Evolutionary conservation across 2,329 filamentous ascomycete genomes (phyloP), one percentile per base, ranked within the genome.

Genomic region (Colletotrichum incanum): DNA sequence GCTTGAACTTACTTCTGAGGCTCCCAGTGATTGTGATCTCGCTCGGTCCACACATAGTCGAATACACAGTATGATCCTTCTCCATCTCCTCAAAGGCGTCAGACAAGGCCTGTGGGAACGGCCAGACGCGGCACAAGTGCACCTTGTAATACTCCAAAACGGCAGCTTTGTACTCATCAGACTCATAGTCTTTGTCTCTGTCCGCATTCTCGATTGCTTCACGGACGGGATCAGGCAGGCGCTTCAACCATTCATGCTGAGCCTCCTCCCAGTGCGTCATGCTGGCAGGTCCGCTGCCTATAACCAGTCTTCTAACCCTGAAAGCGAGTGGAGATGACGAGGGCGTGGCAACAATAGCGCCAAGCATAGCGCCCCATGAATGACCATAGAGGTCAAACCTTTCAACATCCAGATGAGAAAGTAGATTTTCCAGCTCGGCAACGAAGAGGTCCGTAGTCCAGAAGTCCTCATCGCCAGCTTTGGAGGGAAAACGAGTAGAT

Each of bases 311-410:
- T 8, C 74, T 68, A 18, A 82, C 76, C 5, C 77, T 76, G 4
- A 74, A 76, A 11, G 64, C 58, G 1, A 67, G 47, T 2, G 73
- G 39, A 20, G 62, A 79, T 12, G 76, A 75, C 1, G 54, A 23
- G 18, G 65, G 49, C 12, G 65, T 60, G 0, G 86, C 86, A 78
- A 83, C 86, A 39, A 81, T 75, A 0, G 80, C 80, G 1, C 78
- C 86, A 0, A 89, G 77, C 84, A 89, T 87, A 0, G 85, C 88
- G 20, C 88, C 87, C 86, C 87, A 89, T 26, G 82, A 85, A 45
- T 89, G 86, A 1, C 87, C 87, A 0, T 85, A 79, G 0, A 89
- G 66, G 71, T 86, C 81, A 67, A 85, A 86, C 0, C 75, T 59
- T 1, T 77, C 64, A 39, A 89, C 80, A 0, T 78, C 79, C 0